Base-by-base conservation (phyloP, 164 flowering plant species). In the Vitis rupestris region DNA sequence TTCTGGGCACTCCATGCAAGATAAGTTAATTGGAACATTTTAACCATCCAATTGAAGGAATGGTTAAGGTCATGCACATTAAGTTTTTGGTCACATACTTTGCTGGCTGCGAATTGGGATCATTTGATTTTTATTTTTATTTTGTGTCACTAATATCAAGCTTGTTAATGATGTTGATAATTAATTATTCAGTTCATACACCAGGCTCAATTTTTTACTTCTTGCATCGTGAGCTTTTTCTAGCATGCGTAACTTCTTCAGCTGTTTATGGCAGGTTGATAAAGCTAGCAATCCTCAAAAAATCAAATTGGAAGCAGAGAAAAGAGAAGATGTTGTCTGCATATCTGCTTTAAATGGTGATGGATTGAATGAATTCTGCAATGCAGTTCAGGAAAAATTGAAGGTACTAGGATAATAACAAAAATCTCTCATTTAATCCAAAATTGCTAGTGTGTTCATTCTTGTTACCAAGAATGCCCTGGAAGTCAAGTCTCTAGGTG, bases 291-390 rank as follows among this genome's bases (percentile, higher is more conserved):
- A 92, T 76, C 90, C 93, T 59, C 72, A 81, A 65, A 82, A 80
- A 55, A 55, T 94, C 13, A 90, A 72, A 79, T 71, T 76, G 63
- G 87, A 90, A 82, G 97, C 97, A 59, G 70, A 80, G 53, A 64
- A 70, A 75, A 86, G 84, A 68, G 87, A 84, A 47, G 89, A 90
- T 76, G 86, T 83, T 55, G 75, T 89, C 68, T 94, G 97, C 76
- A 73, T 87, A 58, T 94, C 97, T 76, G 97, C 99, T 52, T 62
- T 92, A 67, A 87, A 27, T 73, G 95, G 93, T 55, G 88, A 85
- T 53, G 97, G 95, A 50, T 71, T 94, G 63, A 73, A 85, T 51
- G 91, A 88, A 51, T 90, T 92, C 72, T 86, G 94, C 73, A 69
- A 84, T 79, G 92, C 89, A 31, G 89, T 94, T 70, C 90, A 88